Base-by-base conservation (phyloP, 306 rosid species). In the Medicago arabica region DNA sequence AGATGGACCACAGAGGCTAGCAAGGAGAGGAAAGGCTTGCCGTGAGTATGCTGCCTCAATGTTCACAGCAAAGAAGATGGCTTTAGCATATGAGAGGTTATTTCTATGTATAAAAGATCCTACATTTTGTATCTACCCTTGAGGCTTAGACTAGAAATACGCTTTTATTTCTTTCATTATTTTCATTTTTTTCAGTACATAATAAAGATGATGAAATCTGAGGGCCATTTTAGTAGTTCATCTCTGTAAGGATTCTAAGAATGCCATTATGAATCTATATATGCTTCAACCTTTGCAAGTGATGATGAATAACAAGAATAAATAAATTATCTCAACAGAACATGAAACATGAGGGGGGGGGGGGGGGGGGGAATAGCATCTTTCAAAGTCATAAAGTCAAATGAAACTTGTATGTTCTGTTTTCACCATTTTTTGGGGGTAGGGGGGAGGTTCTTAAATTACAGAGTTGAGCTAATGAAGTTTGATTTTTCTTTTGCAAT, bases 41-140 rank as follows among this genome's bases (percentile, higher is more conserved):
- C 46, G 79, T 43, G 70, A 77, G 47, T 92, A 89, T 39, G 93
- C 96, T 4, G 55, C 64, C 4, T 76, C 88, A 53, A 92, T 92
- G 96, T 92, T 92, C 40, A 88, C 96, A 3, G 90, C 92, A 31
- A 67, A 49, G 39, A 89, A 89, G 78, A 92, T 92, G 97, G 89
- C 90, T 46, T 80, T 88, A 74, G 97, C 96, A 36, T 89, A 92
- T 51, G 97, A 92, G 77, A 88, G 88, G 84, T 62, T 89, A 54
- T 92, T 92, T 83, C 84, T 88, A 25, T 88, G 96, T 72, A 88
- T 92, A 50, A 89, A 86, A 74, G 63, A 80, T 53, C 73, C 40
- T 54, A 75, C 77, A 0, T 87, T 89, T 80, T 89, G 97, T 87
- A 51, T 66, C 65, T 88, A 87, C 80, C 79, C 91, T 58, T 92